phyloP scores from a whole-genome alignment of 805 yeast species.

The Suhomyces tanzawaensis region DNA sequence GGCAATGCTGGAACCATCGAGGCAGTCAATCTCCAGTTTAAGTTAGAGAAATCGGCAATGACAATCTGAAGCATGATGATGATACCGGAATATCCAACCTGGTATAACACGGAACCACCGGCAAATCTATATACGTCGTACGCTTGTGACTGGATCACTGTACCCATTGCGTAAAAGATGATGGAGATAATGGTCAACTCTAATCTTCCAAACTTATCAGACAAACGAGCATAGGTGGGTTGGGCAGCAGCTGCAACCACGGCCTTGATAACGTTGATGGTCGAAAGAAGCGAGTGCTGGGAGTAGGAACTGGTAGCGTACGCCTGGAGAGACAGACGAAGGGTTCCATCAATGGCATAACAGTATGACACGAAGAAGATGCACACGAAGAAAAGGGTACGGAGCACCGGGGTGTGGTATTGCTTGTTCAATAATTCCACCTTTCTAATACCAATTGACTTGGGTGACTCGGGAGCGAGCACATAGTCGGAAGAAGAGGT shows the following conservation, averaged over 20 bases:
- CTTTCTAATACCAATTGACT: slow-evolving; percentile 53
- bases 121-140: slow-evolving; percentile 55
- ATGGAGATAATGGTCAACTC: slow-evolving; percentile 49
- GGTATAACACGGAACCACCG: slow-evolving; percentile 57
- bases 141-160: slow-evolving; percentile 62
- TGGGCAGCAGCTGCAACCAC: slow-evolving; percentile 69
- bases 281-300: slow-evolving; percentile 54
- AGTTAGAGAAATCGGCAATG: slow-evolving; percentile 62
- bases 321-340: slow-evolving; percentile 48
- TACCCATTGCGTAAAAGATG: slow-evolving; percentile 59
- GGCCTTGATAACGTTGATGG: slow-evolving; percentile 55
- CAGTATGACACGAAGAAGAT: slow-evolving; percentile 56
- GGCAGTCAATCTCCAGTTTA: slow-evolving; percentile 68
- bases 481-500: no score
- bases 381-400: slow-evolving; percentile 43
- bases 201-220: slow-evolving; percentile 67
- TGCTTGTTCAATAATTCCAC: slow-evolving; percentile 55
- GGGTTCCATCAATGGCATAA: slow-evolving; percentile 56
- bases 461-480: slow-evolving; percentile 13
- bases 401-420: slow-evolving; percentile 35
- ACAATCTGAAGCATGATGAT: slow-evolving; percentile 55
- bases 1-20: slow-evolving; percentile 71
- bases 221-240: slow-evolving; percentile 59
- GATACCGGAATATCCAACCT: slow-evolving; percentile 60
- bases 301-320: slow-evolving; percentile 56